Percentiles rank a stretch among this genome's conserved stretches.
Evolutionary conservation across 768 basidiomycete species (phyloP).

Genomic region (Mycena pura): DNA sequence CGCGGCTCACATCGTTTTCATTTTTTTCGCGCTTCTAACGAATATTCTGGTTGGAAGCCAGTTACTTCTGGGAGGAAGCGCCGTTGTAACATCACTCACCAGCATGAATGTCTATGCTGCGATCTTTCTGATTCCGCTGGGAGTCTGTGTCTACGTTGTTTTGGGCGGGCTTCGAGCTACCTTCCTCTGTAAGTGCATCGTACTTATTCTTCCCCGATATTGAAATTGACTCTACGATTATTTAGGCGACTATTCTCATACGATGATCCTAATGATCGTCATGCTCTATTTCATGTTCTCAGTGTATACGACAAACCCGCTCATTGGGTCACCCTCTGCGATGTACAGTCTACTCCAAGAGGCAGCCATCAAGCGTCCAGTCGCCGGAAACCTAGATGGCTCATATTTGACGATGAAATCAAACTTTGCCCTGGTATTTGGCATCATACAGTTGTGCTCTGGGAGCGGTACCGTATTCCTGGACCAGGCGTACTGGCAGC

Average conservation of each 20-base stretch:
- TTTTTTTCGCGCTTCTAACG: conserved; percentile 58
- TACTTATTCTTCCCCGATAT: conserved; percentile 48
- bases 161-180: conserved; percentile 52
- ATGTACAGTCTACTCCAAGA: conserved; percentile 55
- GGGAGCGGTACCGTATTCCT: conserved; percentile 13
- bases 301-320: conserved; percentile 34
- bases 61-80: conserved; percentile 54
- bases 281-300: conserved; percentile 37
- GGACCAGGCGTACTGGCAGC: conserved; percentile 57
- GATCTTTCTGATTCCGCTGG: conserved; percentile 52
- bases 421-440: conserved; percentile 51
- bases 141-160: conserved; percentile 50
- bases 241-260: conserved; percentile 26
- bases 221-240: conserved; percentile 35
- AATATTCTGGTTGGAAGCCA: conserved; percentile 59
- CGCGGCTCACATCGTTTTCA: conserved; percentile 54
- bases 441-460: conserved; percentile 19
- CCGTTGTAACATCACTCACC: conserved; percentile 52
- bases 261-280: conserved; percentile 28
- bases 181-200: conserved; percentile 54
- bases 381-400: conserved; percentile 55
- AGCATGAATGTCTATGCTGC: conserved; percentile 53
- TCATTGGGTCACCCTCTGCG: conserved; percentile 37
- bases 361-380: conserved; percentile 53
- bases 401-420: conserved; percentile 66